Evolutionary conservation across 2,329 filamentous ascomycete genomes (phyloP), one percentile per base, ranked within the genome.

Genomic region (Chaetomium globosum): DNA sequence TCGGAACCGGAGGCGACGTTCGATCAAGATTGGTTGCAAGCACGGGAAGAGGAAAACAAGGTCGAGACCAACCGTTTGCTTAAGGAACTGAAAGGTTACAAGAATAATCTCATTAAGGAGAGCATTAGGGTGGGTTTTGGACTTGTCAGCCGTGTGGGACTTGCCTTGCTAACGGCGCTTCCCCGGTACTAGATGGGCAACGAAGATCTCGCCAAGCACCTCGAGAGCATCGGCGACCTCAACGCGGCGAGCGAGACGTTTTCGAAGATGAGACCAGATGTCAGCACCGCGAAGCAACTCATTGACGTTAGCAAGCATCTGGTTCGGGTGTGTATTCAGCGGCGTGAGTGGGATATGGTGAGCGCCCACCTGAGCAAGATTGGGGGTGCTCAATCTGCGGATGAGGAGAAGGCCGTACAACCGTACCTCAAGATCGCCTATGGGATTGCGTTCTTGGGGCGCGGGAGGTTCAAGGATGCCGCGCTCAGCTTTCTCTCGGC

Each of bases 91-190:
- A 93, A 93, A 76, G 89, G 89, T 1, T 98, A 98, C 78, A 97
- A 95, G 79, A 97, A 97, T 75, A 99, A 98, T 73, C 80, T 98
- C 52, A 93, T 99, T 72, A 97, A 97, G 76, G 95, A 99, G 79
- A 97, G 93, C 79, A 97, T 98, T 73, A 81, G 93, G 71, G 93
- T 96, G 82, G 64, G 84, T 46, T 43, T 30, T 16, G 23, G 16
- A 39, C 2, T 31, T n/a, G 16, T 36, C 58, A 46, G 46, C 30
- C 46, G 23, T 31, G 33, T 46, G 33, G 7, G 28, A 46, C 10
- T 43, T 43, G 7, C 16, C 6, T 51, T 5, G 63, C 46, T 70
- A 39, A 69, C 59, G 21, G 1, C 43, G 10, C 7, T 21, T 5
- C 19, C 48, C 23, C 51, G 26, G 49, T 21, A 53, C 21, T 71